Percentiles rank a stretch among this genome's conserved stretches.
phyloP scores from a whole-genome alignment of 768 basidiomycete genomes.

The Boletus tylopilopsis region DNA sequence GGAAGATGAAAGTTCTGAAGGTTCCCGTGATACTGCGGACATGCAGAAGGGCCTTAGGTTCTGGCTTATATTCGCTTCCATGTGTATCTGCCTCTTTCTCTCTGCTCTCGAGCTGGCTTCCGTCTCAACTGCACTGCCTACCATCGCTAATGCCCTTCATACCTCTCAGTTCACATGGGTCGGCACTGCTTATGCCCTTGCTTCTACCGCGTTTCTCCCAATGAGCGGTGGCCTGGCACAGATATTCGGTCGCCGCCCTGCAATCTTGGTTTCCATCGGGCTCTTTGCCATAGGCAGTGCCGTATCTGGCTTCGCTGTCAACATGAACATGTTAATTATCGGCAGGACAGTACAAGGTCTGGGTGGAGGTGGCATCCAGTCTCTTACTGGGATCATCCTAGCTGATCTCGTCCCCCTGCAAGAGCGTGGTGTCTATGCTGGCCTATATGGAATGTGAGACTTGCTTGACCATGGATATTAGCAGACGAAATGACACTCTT shows the following conservation, averaged over 20 bases:
- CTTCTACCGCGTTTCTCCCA: conserved; percentile 40
- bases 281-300: conserved; percentile 42
- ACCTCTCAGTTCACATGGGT: conserved; percentile 43
- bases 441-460: conserved; percentile 35
- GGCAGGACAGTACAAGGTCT: conserved; percentile 41
- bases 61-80: conserved; percentile 30
- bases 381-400: conserved; percentile 39
- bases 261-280: conserved; percentile 29
- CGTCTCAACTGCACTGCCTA: conserved; percentile 41
- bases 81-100: conserved; percentile 28
- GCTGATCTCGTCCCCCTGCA: conserved; percentile 44
- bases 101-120: conserved; percentile 31
- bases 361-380: conserved; percentile 38
- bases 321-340: conserved; percentile 40
- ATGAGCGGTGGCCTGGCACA: conserved; percentile 37
- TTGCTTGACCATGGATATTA: background rate
- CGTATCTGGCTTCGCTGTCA: conserved; percentile 40
- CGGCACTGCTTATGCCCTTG: conserved; percentile 39
- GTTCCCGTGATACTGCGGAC: too few species aligned
- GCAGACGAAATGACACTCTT: background rate
- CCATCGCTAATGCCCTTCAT: conserved; percentile 36
- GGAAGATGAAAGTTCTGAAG: too few species aligned
- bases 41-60: conserved; percentile 18
- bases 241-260: conserved; percentile 37
- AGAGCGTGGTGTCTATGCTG: conserved; percentile 40